phyloP scores from a whole-genome alignment of 352 stramenopile species.

The Pythium biforme region DNA sequence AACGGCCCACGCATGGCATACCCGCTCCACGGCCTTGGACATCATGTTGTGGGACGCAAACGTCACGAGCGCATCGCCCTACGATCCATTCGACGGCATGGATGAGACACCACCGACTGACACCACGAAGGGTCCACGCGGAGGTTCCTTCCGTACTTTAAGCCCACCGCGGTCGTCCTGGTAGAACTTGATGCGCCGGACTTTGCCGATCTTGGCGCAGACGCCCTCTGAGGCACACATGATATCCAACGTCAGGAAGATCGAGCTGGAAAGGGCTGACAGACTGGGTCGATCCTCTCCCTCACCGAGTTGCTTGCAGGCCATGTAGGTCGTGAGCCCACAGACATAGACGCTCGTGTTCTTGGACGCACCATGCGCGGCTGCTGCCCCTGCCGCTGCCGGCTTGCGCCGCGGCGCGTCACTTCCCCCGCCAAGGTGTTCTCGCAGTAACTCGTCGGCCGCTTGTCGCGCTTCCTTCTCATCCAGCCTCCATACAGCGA shows the following conservation, averaged over 20 bases:
- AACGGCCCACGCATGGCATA: constrained; percentile 19
- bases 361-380: constrained; percentile 15
- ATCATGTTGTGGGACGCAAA: constrained; percentile 70
- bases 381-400: not conserved
- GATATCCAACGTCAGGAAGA: no score
- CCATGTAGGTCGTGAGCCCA: constrained; percentile 76
- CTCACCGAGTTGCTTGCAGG: constrained; percentile 78
- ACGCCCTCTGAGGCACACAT: constrained; percentile 53
- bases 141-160: constrained; percentile 63
- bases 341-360: constrained; percentile 82
- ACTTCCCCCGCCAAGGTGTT: constrained; percentile 24
- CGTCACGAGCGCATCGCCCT: constrained; percentile 86
- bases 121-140: no score
- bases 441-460: constrained; percentile 42
- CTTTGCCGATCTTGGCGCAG: constrained; percentile 72
- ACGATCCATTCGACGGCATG: no score
- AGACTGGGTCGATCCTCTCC: no score
- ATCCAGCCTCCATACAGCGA: constrained; percentile 42
- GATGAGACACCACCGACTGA: no score
- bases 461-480: constrained; percentile 39
- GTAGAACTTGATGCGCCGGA: constrained; percentile 87
- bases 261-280: no score
- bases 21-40: constrained; percentile 68
- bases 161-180: constrained; percentile 73
- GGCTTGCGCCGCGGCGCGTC: constrained; percentile 20